These are phyloP conservation scores for Naganishia vaughanmartiniae DNA, from an alignment of 768 basidiomycete species.

Conservation along the genomic window DNA sequence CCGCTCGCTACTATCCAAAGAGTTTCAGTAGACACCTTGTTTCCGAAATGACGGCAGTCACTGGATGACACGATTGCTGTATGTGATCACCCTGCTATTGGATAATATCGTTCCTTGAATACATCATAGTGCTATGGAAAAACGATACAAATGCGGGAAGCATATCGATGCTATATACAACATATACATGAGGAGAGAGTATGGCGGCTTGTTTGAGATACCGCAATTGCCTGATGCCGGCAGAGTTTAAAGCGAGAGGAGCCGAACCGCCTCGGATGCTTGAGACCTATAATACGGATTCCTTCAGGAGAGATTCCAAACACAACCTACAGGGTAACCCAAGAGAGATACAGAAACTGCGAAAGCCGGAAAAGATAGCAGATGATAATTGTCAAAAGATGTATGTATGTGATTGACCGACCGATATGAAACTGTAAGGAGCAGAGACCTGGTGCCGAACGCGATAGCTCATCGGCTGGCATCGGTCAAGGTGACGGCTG, in stretches of 20 bases:
- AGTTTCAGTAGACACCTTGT: no score
- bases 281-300: no score
- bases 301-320: neutral
- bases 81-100: no score
- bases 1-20: no score
- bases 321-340: neutral
- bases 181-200: neutral
- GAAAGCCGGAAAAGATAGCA: neutral
- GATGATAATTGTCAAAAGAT: neutral
- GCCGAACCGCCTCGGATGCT: no score
- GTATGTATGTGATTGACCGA: neutral
- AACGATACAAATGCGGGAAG: neutral
- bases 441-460: neutral
- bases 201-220: neutral
- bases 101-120: neutral
- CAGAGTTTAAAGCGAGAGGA: no score
- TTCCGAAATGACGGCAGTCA: no score
- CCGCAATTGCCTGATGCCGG: no score
- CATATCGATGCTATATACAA: neutral
- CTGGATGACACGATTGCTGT: no score
- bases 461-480: neutral
- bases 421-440: neutral
- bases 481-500: conserved; percentile 14
- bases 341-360: neutral
- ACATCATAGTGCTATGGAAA: neutral